Base-by-base conservation (phyloP, 1,284 basidiomycete genomes). In the Filobasidium uniguttulatum region DNA sequence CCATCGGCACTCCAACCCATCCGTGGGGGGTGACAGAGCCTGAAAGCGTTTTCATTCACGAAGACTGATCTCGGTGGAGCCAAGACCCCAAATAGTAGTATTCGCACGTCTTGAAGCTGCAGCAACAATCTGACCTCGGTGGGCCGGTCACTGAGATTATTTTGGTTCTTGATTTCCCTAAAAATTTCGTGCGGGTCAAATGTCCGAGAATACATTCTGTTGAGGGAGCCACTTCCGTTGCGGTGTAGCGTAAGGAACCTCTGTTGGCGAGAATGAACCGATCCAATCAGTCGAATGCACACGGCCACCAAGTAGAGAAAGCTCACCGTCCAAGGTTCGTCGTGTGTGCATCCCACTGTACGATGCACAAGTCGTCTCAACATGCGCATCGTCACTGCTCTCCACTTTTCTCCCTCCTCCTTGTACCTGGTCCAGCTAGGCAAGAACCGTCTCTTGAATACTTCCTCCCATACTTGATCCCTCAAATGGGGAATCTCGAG, bases 161-260 rank as follows among this genome's bases (percentile, higher is more conserved):
- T 64, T 41, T 67, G 66, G 30, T 57, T 55, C 50, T 60, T 62
- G 50, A 67, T 53, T 48, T 66, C 65, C 28, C 60, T 57, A 48
- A 61, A 66, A 20, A 67, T 67, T 19, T 62, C 58, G 45, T 62
- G 58, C 25, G 67, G 67, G 35, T 67, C 62, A 46, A 69, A 67
- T 1, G 56, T 56, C 5, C 65, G 56, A 1, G 64, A 64, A 52
- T 66, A 66, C 29, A 66, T 63, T 7, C 66, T 53, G 49, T 67
- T 67, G 29, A 69, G 55, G 26, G 58, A 58, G 0, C 58, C 63
- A 3, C 60, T 60, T 1, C 66, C 65, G 51, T 67, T 66, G 1
- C 64, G 57, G 40, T 66, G 60, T 2, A 69, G 46, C 1, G 64
- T 64, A 12, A 69, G 46, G 48, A 66, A 69, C n/a, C 62, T 59